Conservation (phyloP, 371 early-diverging fungal genomes). For the Cokeromyces recurvatus region DNA sequence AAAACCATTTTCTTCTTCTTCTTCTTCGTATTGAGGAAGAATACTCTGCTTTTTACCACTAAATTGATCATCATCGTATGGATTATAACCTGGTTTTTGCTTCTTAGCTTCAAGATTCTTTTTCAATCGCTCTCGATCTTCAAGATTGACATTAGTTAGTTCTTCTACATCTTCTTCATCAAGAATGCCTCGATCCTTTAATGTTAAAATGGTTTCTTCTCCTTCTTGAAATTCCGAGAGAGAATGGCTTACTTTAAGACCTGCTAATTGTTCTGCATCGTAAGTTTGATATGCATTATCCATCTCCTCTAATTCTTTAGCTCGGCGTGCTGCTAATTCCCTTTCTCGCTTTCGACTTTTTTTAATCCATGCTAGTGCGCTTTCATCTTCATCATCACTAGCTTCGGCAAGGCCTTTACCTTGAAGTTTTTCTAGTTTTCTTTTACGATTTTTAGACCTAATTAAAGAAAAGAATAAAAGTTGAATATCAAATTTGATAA, state of each 20-base stretch:
- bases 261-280: conserved; percentile 56
- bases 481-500: too few relatives aligned
- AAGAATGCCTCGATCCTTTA: conserved; percentile 79
- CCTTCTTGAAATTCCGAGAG: conserved; percentile 68
- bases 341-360: conserved; percentile 46
- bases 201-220: conserved; percentile 77
- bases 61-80: conserved; percentile 80
- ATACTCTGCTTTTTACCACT: conserved; percentile 53
- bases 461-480: not conserved
- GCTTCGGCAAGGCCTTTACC: conserved; percentile 74
- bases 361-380: conserved; percentile 62
- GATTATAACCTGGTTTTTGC: conserved; percentile 69
- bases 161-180: conserved; percentile 70
- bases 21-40: conserved; percentile 85
- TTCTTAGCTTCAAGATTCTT: conserved; percentile 77
- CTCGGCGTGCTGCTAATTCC: conserved; percentile 49
- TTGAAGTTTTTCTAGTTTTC: conserved; percentile 52
- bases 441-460: conserved; percentile 56
- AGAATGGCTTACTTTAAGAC: conserved; percentile 76
- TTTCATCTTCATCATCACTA: conserved; percentile 54
- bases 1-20: conserved; percentile 49
- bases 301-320: conserved; percentile 43
- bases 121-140: conserved; percentile 61
- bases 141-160: conserved; percentile 64
- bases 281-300: conserved; percentile 34